phyloP scores from a whole-genome alignment of 768 basidiomycete species.

The Mycena filopes region DNA sequence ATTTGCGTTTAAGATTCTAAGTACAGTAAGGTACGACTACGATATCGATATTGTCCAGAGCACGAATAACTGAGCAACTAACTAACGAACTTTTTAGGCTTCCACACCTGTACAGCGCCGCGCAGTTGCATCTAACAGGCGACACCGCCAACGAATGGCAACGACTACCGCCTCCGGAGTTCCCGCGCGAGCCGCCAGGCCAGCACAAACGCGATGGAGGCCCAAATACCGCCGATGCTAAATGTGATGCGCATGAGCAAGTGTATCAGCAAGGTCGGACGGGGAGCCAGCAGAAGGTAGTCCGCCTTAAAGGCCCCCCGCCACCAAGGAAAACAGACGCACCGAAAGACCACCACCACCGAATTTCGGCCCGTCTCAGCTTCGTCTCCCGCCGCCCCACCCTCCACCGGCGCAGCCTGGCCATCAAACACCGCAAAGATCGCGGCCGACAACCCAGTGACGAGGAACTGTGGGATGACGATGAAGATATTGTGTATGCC shows the following conservation, averaged over 20 bases:
- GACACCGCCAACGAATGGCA: no score
- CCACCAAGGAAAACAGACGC: constrained; percentile 39
- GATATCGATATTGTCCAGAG: no score
- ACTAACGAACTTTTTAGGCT: no score
- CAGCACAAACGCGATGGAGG: constrained; percentile 64
- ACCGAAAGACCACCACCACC: constrained; percentile 87
- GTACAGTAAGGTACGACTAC: no score
- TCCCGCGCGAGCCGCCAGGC: constrained; percentile 66
- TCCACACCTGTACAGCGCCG: no score
- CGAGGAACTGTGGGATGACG: constrained; percentile 94
- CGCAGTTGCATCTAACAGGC: no score
- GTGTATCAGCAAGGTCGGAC: no score
- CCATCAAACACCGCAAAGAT: constrained; percentile 88
- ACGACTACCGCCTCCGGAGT: constrained; percentile 47
- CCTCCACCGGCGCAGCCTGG: neutral
- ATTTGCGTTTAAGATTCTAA: no score
- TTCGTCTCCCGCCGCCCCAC: constrained; percentile 21
- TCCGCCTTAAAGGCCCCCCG: no score
- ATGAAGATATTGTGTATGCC: constrained; percentile 97
- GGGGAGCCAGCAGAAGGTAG: no score
- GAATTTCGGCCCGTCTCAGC: constrained; percentile 62
- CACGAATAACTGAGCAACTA: no score
- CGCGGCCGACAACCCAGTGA: constrained; percentile 85
- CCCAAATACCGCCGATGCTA: constrained; percentile 69
- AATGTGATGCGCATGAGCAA: neutral